Evolutionary conservation across 176 grass and related monocot genomes (phyloP).

Genomic region (Carex pumila): DNA sequence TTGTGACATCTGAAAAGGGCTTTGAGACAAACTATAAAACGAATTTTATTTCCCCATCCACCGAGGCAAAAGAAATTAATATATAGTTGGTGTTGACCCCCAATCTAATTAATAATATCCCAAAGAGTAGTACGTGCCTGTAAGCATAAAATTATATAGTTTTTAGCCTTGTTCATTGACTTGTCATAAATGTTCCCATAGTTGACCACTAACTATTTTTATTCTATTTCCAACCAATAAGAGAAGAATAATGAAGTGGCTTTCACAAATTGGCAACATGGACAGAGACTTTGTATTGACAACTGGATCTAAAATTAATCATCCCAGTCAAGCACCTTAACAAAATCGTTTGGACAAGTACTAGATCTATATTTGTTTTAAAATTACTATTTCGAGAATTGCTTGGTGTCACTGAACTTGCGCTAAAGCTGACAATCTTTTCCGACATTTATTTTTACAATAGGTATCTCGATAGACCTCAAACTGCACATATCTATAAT

Average conservation of each 20-base stretch:
- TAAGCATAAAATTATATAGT: background rate
- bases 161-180: constrained; percentile 11
- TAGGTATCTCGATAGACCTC: too few species aligned
- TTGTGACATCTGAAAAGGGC: background rate
- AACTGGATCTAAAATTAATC: constrained; percentile 18
- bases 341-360: constrained; percentile 15
- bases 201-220: constrained; percentile 6
- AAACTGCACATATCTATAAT: too few species aligned
- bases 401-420: background rate
- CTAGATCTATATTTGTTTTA: constrained; percentile 2
- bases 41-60: background rate
- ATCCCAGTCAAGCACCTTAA: constrained; percentile 10
- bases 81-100: background rate
- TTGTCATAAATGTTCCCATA: constrained; percentile 17
- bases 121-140: constrained; percentile 7
- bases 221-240: constrained; percentile 14
- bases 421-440: background rate
- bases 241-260: constrained; percentile 14
- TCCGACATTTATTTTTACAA: background rate
- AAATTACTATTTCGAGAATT: background rate
- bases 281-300: constrained; percentile 10
- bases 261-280: constrained; percentile 24
- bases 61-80: background rate
- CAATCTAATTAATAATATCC: constrained; percentile 16
- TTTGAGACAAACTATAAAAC: background rate